Percentiles rank a stretch among this genome's conserved stretches.
These are phyloP conservation scores for Chamaenerion angustifolium DNA, from an alignment of 345 rosid species.

Conservation along the genomic window DNA sequence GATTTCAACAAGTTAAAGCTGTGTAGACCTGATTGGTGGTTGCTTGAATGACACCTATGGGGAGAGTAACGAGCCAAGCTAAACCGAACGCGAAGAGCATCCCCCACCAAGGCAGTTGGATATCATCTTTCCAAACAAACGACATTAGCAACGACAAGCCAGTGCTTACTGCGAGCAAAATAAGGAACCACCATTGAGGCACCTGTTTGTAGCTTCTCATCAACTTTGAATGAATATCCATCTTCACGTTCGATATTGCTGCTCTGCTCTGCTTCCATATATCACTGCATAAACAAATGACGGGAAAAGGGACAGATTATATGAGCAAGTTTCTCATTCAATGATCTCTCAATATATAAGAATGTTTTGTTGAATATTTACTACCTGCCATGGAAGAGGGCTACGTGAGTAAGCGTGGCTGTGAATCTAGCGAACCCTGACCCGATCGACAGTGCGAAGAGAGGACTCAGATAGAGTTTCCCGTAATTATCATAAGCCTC, in stretches of 20 bases:
- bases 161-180: slow-evolving; percentile 45
- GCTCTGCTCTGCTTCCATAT: slow-evolving; percentile 68
- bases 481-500: slow-evolving; percentile 59
- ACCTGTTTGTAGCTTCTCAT: slow-evolving; percentile 83
- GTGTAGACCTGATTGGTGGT: slow-evolving; percentile 80
- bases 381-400: slow-evolving; percentile 95
- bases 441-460: slow-evolving; percentile 95
- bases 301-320: too few species aligned
- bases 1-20: not conserved
- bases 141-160: slow-evolving; percentile 56
- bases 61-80: slow-evolving; percentile 91
- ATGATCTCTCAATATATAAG: too few species aligned
- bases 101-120: slow-evolving; percentile 95
- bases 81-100: slow-evolving; percentile 80
- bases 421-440: slow-evolving; percentile 96
- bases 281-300: slow-evolving; percentile 34
- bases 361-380: slow-evolving; percentile 6
- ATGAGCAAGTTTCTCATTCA: too few species aligned
- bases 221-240: slow-evolving; percentile 65
- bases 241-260: slow-evolving; percentile 57
- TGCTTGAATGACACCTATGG: slow-evolving; percentile 97
- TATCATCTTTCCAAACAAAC: slow-evolving; percentile 60
- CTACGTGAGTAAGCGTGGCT: slow-evolving; percentile 89
- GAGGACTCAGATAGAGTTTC: slow-evolving; percentile 92
- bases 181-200: slow-evolving; percentile 87